A percentile compares a stretch with the other conserved stretches of the same genome.
phyloP scores from a whole-genome alignment of 768 basidiomycete genomes.

The Hericium coralloides region DNA sequence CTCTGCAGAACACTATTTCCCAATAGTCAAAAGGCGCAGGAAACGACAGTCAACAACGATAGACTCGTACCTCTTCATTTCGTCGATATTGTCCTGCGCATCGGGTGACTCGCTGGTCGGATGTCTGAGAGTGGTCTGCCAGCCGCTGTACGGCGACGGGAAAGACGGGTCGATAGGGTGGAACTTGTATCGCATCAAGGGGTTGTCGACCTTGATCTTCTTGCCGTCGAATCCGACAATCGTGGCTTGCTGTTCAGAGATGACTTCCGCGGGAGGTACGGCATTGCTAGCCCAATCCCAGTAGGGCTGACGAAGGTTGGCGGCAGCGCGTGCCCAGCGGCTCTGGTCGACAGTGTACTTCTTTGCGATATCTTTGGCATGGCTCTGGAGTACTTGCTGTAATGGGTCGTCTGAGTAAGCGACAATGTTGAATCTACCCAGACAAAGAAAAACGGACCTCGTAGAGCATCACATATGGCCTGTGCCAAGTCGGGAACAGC shows the following conservation, averaged over 20 bases:
- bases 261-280: slow-evolving; percentile 32
- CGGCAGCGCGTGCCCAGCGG: slow-evolving; percentile 27
- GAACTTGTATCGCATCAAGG: slow-evolving; percentile 28
- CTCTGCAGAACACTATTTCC: slow-evolving; percentile 3
- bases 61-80: slow-evolving; percentile 20
- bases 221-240: slow-evolving; percentile 27
- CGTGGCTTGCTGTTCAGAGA: slow-evolving; percentile 22
- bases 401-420: neutral
- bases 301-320: slow-evolving; percentile 32
- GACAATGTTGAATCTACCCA: neutral
- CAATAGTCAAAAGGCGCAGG: neutral
- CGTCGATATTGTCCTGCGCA: slow-evolving; percentile 18
- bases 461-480: slow-evolving; percentile 40
- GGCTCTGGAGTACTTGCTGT: slow-evolving; percentile 39
- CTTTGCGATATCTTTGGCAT: slow-evolving; percentile 32
- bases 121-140: slow-evolving; percentile 7
- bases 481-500: slow-evolving; percentile 49
- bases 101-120: neutral
- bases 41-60: neutral
- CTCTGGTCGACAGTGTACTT: slow-evolving; percentile 23
- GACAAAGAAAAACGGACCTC: slow-evolving; percentile 29
- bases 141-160: slow-evolving; percentile 1
- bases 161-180: slow-evolving; percentile 19
- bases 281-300: slow-evolving; percentile 42
- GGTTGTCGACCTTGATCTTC: slow-evolving; percentile 22